Evolutionary conservation across 768 basidiomycete genomes (phyloP).

Genomic region (Auricularia heimuer): DNA sequence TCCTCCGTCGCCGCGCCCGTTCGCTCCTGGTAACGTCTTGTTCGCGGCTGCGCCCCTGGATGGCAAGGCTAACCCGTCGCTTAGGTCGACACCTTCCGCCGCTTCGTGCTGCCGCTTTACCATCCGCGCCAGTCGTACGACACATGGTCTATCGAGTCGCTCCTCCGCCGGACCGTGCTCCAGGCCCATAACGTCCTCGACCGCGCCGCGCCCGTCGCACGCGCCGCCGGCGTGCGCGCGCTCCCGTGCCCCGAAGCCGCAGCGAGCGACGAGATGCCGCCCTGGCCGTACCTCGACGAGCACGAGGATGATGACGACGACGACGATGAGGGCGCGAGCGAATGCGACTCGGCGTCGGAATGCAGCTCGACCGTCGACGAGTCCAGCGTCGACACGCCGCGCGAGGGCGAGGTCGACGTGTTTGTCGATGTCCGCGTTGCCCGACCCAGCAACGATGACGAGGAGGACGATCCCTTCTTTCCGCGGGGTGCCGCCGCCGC

Average conservation of each 20-base stretch:
- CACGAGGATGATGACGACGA: neutral
- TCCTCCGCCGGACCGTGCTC: neutral
- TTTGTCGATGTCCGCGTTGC: neutral
- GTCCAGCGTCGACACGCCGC: neutral
- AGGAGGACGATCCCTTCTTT: neutral
- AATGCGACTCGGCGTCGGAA: neutral
- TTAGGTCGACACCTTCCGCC: constrained; percentile 49
- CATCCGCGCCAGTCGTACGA: neutral
- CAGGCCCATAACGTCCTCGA: neutral
- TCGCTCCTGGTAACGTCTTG: constrained; percentile 34
- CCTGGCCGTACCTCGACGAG: neutral
- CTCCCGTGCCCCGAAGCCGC: neutral
- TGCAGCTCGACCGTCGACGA: neutral
- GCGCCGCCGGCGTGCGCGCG: neutral
- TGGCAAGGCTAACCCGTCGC: neutral
- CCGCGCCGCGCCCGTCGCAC: neutral
- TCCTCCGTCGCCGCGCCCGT: constrained; percentile 51
- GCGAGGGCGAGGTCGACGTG: neutral
- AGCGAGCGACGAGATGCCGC: neutral
- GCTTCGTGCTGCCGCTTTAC: constrained; percentile 36
- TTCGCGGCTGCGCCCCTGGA: neutral
- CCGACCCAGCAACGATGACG: neutral
- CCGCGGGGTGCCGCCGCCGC: neutral
- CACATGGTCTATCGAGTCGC: neutral
- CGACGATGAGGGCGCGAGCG: neutral